A percentile compares a stretch with the other conserved stretches of the same genome.
These are phyloP conservation scores for Colletotrichum musicola DNA, from an alignment of 2,329 filamentous ascomycete species.

Conservation along the genomic window DNA sequence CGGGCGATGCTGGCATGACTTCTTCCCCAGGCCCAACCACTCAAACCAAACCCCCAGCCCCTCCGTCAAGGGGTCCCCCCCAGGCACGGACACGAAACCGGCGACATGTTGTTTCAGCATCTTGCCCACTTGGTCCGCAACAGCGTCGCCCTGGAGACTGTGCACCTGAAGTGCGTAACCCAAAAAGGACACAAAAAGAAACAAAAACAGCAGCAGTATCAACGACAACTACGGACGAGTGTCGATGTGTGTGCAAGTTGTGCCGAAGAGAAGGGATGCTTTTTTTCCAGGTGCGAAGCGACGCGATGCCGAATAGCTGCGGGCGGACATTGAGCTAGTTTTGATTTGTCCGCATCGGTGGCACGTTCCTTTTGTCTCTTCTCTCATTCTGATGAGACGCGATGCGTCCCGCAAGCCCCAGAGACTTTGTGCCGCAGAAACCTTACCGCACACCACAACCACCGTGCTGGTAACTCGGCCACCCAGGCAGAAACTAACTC, in stretches of 20 bases:
- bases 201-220: not conserved
- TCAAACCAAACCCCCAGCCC: not conserved
- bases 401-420: conserved; percentile 11
- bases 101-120: conserved; percentile 38
- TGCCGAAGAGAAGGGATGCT: not conserved
- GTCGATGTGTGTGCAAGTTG: not conserved
- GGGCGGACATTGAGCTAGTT: conserved; percentile 6
- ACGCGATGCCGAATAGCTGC: not conserved
- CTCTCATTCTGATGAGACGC: conserved; percentile 17
- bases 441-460: conserved; percentile 15
- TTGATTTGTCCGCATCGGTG: not conserved
- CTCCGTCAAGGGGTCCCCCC: not conserved
- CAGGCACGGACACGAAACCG: conserved; percentile 33
- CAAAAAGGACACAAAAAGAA: not conserved
- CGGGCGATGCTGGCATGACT: conserved; percentile 21
- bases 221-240: not conserved
- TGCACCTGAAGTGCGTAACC: not conserved
- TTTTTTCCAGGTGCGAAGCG: not conserved
- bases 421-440: conserved; percentile 1
- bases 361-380: not conserved
- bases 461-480: conserved; percentile 14
- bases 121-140: conserved; percentile 24
- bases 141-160: conserved; percentile 28
- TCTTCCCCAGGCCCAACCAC: not conserved
- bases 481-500: conserved; percentile 4